phyloP scores from a whole-genome alignment of 2,329 filamentous ascomycete genomes.

The Pezicula radicicola region DNA sequence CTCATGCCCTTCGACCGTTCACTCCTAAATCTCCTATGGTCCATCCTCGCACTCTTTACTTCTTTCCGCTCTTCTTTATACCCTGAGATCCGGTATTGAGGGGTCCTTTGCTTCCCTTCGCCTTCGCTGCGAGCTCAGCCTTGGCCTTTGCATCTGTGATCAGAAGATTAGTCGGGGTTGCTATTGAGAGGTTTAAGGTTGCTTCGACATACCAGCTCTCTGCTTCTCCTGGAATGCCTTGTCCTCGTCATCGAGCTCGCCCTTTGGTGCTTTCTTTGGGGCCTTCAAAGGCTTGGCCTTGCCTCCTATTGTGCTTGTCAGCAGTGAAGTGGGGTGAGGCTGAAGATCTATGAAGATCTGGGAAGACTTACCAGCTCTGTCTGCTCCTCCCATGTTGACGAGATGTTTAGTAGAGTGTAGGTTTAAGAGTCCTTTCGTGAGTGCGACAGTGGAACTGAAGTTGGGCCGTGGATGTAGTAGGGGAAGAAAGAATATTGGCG shows the following conservation, averaged over 20 bases:
- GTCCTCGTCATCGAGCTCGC: constrained; percentile 86
- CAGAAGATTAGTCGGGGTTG: constrained; percentile 4
- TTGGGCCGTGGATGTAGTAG: not conserved
- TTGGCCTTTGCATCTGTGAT: constrained; percentile 73
- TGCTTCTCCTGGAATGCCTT: constrained; percentile 80
- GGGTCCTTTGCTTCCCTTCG: constrained; percentile 78
- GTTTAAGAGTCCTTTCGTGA: not conserved
- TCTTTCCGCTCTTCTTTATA: constrained; percentile 99
- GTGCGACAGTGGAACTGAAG: not conserved
- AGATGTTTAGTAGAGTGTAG: not conserved
- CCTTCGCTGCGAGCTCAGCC: constrained; percentile 79
- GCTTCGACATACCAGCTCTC: constrained; percentile 64
- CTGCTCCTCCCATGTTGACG: constrained; percentile 59
- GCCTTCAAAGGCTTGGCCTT: constrained; percentile 85
- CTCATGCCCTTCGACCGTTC: no score
- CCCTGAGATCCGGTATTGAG: constrained; percentile 80
- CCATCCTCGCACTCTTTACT: constrained; percentile 45
- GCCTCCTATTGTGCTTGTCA: constrained; percentile 53
- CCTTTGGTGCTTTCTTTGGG: constrained; percentile 73
- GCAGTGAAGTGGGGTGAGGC: constrained; percentile 12
- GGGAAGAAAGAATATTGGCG: not conserved
- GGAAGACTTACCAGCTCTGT: constrained; percentile 56
- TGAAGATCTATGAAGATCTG: not conserved
- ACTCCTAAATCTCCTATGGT: no score
- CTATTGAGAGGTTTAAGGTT: not conserved